Percentiles rank a stretch among this genome's conserved stretches.
Conservation (phyloP, 2,329 filamentous ascomycete genomes). For the Zymoseptoria crescenta region DNA sequence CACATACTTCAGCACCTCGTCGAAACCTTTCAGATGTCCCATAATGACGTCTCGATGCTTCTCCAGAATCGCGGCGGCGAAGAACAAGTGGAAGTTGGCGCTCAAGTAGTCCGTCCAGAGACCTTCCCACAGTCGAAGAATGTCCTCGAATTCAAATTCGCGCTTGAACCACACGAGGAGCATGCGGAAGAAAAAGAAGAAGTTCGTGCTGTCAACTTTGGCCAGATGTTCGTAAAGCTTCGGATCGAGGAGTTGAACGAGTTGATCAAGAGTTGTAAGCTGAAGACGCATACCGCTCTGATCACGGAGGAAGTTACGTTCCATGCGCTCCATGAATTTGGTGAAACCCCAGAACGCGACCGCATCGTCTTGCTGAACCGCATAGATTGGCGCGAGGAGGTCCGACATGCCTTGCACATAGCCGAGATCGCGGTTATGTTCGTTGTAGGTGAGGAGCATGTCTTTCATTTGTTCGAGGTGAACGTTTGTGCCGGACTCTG, state of each 20-base stretch:
- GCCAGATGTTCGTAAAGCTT: conserved; percentile 86
- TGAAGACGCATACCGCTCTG: conserved; percentile 95
- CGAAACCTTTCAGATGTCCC: conserved; percentile 86
- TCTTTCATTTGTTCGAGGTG: conserved; percentile 99
- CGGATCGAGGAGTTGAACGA: conserved; percentile 94
- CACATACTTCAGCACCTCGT: conserved; percentile 96
- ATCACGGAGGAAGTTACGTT: conserved; percentile 89
- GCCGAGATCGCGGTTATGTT: conserved; percentile 89
- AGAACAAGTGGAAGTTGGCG: conserved; percentile 87
- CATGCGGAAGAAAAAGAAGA: conserved; percentile 99
- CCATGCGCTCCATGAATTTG: conserved; percentile 96
- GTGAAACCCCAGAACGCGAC: conserved; percentile 96
- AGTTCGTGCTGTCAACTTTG: conserved; percentile 89
- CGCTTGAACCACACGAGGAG: conserved; percentile 97
- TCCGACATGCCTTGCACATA: conserved; percentile 99
- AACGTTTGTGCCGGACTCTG: conserved; percentile 86
- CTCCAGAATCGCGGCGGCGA: conserved; percentile 88
- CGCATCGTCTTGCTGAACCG: conserved; percentile 94
- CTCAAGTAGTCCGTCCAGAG: conserved; percentile 90
- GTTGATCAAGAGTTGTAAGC: conserved; percentile 81
- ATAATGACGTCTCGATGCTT: conserved; percentile 96
- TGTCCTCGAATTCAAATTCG: conserved; percentile 84
- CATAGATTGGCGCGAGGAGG: conserved; percentile 89
- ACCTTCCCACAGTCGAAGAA: conserved; percentile 81
- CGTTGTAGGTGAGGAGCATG: conserved; percentile 96